Evolutionary conservation across 805 yeast species (phyloP), one percentile per base, ranked within the genome.

Genomic region (Candida sphagnicola): DNA sequence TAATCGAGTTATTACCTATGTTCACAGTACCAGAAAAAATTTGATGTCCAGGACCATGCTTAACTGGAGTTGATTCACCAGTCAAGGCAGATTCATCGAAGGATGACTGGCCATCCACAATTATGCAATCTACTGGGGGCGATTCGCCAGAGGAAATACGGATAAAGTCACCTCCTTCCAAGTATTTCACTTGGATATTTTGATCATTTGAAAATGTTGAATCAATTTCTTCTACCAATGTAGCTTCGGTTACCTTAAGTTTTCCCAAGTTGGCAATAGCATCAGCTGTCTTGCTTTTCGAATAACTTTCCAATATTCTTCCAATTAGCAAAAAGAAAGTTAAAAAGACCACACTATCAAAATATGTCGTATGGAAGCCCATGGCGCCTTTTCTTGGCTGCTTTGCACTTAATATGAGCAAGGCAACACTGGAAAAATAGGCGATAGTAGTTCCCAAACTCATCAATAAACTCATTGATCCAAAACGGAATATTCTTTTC

Each of bases 381-480:
- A 46, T 49, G n/a, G 46, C 35, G 3, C 49, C 14, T n/a, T 35
- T 30, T 2, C 53, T 40, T 19, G 45, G 31, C 32, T 54, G 55
- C 31, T 48, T 60, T 0, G 80, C 74, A 28, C 75, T 72, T 25
- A 76, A 53, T 3, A 57, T 67, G 10, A 84, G 57, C 31, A 82
- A 58, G 0, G 74, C 79, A 29, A 85, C 69, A 51, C 87, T 80
- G 4, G 87, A 75, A 55, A 81, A 70, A 53, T 83, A 85, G 1
- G 91, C 78, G 16, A 85, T 78, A 0, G 84, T 61, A 0, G 91
- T 85, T 8, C 93, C 93, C 34, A 84, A 58, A 35, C 77, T 71
- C 82, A 85, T 80, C 46, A 85, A 69, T 45, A 84, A 55, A 52
- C 75, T 83, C 91, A 85, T 85, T 2, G 89, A 81, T 2, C 95